These are phyloP conservation scores for Cucurbita maxima DNA, from an alignment of 306 rosid genomes.

Conservation along the genomic window DNA sequence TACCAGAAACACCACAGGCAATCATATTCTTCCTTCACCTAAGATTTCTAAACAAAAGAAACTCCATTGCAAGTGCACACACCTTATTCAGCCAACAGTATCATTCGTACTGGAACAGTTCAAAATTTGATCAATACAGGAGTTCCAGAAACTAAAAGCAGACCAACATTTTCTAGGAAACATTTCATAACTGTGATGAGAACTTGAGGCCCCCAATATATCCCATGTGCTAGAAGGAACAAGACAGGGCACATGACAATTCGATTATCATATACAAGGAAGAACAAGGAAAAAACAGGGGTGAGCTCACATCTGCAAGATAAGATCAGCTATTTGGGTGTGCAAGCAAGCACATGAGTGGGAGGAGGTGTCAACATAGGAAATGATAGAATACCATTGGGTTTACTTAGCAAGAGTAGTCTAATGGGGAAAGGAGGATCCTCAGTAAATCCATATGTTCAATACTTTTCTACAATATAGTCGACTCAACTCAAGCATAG, in stretches of 20 bases:
- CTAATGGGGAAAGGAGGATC: not conserved
- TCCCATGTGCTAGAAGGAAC: not conserved
- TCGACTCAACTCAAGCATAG: too few relatives aligned
- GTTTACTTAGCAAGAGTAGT: not conserved
- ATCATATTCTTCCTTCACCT: not conserved
- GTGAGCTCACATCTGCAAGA: not conserved
- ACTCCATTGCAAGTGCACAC: too few relatives aligned
- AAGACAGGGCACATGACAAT: not conserved
- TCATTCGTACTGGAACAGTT: not conserved
- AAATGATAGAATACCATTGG: not conserved
- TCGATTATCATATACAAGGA: not conserved
- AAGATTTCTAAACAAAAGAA: too few relatives aligned
- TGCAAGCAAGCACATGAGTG: not conserved
- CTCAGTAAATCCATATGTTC: not conserved
- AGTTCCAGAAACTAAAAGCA: not conserved
- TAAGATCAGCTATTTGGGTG: not conserved
- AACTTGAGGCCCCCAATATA: not conserved
- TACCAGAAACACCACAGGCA: not conserved
- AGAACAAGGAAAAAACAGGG: not conserved
- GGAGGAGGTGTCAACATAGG: not conserved
- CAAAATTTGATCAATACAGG: not conserved
- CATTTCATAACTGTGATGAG: not conserved
- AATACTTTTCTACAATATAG: too few relatives aligned
- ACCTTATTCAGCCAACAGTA: not conserved
- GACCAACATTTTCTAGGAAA: not conserved